Base-by-base conservation (phyloP, 805 yeast genomes). In the Metschnikowia corniflorae region DNA sequence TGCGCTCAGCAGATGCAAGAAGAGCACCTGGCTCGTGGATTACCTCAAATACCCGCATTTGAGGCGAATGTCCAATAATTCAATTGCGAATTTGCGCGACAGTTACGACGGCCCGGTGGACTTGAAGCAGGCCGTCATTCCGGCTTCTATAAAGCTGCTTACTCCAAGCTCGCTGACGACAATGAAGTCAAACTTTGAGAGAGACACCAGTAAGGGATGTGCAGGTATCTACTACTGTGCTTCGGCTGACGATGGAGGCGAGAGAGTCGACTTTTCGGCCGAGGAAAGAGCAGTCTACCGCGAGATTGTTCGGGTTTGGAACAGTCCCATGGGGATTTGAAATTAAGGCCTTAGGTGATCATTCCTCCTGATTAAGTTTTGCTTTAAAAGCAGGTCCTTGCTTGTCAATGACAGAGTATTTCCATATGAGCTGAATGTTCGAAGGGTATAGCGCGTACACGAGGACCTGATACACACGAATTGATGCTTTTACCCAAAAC, bases 1-100 rank as follows among this genome's bases (percentile, higher is more conserved):
- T 5, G 64, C 61, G 9, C 45, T 54, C 15, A 31, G 33, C 16
- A 42, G 29, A 15, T 61, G 66, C 42, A 60, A 56, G 35, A 43
- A 25, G 20, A 28, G 35, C 20, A 39, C 47, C 5, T 46, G 44
- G 43, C 29, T 44, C 14, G 26, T 27, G 18, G 51, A 47, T 23
- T 47, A 27, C 31, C 21, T 47, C 17, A 37, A 20, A 35, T 35
- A 42, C 21, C 32, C 42, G n/a, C 29, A 25, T 8, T 26, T 43
- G 28, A 33, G 48, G 12, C 26, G 25, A 12, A 37, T 29, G 9
- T 37, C 21, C 32, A 33, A 26, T 12, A 35, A 42, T 16, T 40
- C 44, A 8, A 33, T 43, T 21, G 33, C 26, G 15, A 24, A 23
- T 26, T 18, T 45, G 41, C 32, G 43, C 2, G 31, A 33, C 5